Conservation (phyloP, 257 asterid species). For the Nicotiana attenuata region DNA sequence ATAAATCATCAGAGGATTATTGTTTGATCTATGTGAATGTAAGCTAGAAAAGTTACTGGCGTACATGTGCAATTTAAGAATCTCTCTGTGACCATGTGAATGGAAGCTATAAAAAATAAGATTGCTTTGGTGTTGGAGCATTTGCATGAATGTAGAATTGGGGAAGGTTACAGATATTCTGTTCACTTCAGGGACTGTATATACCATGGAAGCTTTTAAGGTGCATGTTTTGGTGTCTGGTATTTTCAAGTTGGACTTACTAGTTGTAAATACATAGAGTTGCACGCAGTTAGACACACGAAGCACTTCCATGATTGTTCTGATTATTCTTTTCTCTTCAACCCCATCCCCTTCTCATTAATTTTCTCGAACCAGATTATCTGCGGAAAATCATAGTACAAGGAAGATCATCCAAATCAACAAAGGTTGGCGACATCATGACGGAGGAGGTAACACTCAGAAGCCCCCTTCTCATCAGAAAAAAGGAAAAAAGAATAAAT, state of each 20-base stretch:
- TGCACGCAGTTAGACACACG: neutral
- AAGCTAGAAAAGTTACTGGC: neutral
- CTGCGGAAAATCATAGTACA: constrained; percentile 93
- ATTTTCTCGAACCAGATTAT: constrained; percentile 51
- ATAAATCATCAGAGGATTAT: neutral
- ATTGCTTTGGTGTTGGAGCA: neutral
- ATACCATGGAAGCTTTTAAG: neutral
- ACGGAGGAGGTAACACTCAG: constrained; percentile 75
- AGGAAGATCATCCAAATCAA: constrained; percentile 92
- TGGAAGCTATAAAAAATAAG: neutral
- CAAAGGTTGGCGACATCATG: constrained; percentile 97
- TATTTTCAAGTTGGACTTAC: neutral
- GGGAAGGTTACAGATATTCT: neutral
- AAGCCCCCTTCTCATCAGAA: neutral
- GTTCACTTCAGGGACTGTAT: neutral
- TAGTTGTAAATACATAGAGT: neutral
- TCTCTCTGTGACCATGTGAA: neutral
- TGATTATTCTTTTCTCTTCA: neutral
- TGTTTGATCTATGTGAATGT: neutral
- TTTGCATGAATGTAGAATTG: neutral
- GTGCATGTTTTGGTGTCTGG: neutral
- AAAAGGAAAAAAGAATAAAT: neutral
- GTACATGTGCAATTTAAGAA: neutral
- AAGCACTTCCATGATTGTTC: neutral
- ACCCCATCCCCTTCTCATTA: neutral